Evolutionary conservation across 441 rosid species (phyloP).

Genomic region (Populus tomentosa): DNA sequence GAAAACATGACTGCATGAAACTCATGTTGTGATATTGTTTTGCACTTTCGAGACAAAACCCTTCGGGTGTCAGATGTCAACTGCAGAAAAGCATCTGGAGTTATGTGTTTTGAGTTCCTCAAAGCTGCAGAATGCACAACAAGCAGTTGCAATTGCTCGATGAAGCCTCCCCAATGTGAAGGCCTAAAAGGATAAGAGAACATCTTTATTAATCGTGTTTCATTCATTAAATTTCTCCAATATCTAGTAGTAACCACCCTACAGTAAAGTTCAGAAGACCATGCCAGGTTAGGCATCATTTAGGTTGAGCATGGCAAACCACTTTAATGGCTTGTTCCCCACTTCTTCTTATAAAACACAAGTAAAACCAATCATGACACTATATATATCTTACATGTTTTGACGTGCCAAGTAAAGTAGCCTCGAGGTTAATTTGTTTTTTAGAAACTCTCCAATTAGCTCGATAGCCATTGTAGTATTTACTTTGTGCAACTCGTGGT

Average conservation of each 20-base stretch:
- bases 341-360: slow-evolving; percentile 3
- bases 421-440: slow-evolving; percentile 66
- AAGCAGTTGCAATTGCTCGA: slow-evolving; percentile 60
- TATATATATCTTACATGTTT: slow-evolving; percentile 58
- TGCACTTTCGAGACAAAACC: slow-evolving; percentile 41
- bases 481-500: slow-evolving; percentile 43
- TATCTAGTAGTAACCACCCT: neutral
- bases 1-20: slow-evolving; percentile 53
- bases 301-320: slow-evolving; percentile 1
- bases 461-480: slow-evolving; percentile 80
- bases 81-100: slow-evolving; percentile 58
- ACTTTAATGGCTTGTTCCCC: neutral
- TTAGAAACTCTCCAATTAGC: slow-evolving; percentile 72
- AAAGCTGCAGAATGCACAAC: slow-evolving; percentile 58
- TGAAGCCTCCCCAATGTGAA: slow-evolving; percentile 68
- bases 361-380: slow-evolving; percentile 4
- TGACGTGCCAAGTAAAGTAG: slow-evolving; percentile 71
- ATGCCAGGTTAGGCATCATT: neutral
- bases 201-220: neutral
- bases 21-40: slow-evolving; percentile 44
- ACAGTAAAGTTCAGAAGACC: slow-evolving; percentile 3
- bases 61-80: slow-evolving; percentile 48
- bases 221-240: neutral
- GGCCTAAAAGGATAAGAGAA: slow-evolving; percentile 48
- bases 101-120: slow-evolving; percentile 53